Percentiles rank a stretch among this genome's conserved stretches.
Evolutionary conservation across 163 green algal genomes (phyloP).

Genomic region (Scenedesmus sp.): DNA sequence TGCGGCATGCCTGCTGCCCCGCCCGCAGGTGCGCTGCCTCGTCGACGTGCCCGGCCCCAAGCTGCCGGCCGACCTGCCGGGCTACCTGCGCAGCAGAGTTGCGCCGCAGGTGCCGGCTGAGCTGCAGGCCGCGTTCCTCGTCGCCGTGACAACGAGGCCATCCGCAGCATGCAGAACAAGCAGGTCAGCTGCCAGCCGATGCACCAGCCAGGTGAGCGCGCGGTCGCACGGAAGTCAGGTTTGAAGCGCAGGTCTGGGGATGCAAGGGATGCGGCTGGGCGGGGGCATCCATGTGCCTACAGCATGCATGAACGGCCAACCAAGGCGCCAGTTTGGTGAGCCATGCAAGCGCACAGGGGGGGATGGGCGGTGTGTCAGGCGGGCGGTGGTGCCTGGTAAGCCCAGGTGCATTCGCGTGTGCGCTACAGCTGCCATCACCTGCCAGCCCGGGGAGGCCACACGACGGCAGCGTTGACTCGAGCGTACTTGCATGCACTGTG

Average conservation of each 20-base stretch:
- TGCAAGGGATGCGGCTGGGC: too few species aligned
- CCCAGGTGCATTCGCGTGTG: too few species aligned
- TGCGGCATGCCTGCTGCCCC: slow-evolving; percentile 44
- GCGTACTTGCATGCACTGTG: too few species aligned
- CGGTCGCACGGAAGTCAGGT: too few species aligned
- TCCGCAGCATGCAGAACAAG: slow-evolving; percentile 90
- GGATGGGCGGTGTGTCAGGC: too few species aligned
- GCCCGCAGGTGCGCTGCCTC: slow-evolving; percentile 77
- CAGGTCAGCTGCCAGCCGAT: slow-evolving; percentile 88
- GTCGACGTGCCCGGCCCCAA: slow-evolving; percentile 94
- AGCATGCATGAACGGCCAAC: background rate
- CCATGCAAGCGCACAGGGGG: too few species aligned
- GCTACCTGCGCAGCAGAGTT: slow-evolving; percentile 65
- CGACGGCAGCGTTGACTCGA: too few species aligned
- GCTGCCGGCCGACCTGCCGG: slow-evolving; percentile 73
- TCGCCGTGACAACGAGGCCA: slow-evolving; percentile 69
- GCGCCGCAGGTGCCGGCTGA: slow-evolving; percentile 81
- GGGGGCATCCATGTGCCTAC: background rate
- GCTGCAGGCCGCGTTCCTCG: slow-evolving; percentile 83
- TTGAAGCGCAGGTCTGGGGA: too few species aligned
- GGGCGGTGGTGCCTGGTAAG: too few species aligned
- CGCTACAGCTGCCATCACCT: too few species aligned
- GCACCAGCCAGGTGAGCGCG: slow-evolving; percentile 73
- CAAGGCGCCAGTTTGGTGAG: background rate
- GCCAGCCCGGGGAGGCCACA: too few species aligned